Base-by-base conservation (phyloP, 108 stramenopile genomes). In the Pseudonitzschia pungens region DNA sequence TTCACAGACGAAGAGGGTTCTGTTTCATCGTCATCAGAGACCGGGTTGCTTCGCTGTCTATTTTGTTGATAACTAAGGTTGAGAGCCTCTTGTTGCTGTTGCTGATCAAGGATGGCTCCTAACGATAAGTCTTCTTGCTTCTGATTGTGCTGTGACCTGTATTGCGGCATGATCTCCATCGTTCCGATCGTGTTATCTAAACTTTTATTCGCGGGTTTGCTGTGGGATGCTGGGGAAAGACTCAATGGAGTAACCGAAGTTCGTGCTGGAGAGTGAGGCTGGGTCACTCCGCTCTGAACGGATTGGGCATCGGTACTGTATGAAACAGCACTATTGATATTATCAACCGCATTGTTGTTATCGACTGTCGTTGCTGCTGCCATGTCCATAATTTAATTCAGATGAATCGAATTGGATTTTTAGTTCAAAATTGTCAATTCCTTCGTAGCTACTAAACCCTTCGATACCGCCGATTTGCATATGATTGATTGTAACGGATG, bases 1-100 rank as follows among this genome's bases (percentile, higher is more conserved):
- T 67, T 52, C 5, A 52, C 56, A 6, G 79, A 70, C 28, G 79
- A 80, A 12, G 80, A 66, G 0, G 74, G 74, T 16, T 81, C 80
- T 10, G 74, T 75, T 0, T 72, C 24, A 71, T 81, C 80, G 15
- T 75, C 74, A 26, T 75, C 74, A 26, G 77, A 78, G 9, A 60
- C 1, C 8, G 71, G 71, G 45, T 71, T 42, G 42, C 57, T 71
- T 24, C 41, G 41, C 14, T 59, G 58, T 10, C 57, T 58, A 42
- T 15, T 27, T 0, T 44, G 43, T 48, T 44, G 66, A 67, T 67
- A 67, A 10, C 40, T 48, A 16, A 9, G 24, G 10, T 70, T 29
- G 16, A 70, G 20, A 7, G 52, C 31, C n/a, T 69, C 28, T 54
- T 69, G 68, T 69, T 40, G 69, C 48, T 55, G 69, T 55, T 70